Base-by-base conservation (phyloP, 2,329 filamentous ascomycete species). In the Mycogone perniciosa region DNA sequence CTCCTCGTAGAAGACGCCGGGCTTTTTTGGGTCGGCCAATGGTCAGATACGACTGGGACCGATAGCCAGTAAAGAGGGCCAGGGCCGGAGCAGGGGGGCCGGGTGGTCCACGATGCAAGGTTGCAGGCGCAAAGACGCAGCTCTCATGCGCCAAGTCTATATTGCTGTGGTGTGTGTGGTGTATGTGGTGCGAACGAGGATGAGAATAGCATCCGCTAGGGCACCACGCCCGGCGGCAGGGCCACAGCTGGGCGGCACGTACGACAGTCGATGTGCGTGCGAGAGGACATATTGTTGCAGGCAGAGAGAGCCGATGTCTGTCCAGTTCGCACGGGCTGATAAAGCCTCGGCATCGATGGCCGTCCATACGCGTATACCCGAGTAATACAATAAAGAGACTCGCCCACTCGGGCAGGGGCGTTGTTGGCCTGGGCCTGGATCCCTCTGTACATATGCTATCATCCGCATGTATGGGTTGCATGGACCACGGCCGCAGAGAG, bases 101-200 rank as follows among this genome's bases (percentile, higher is more conserved):
- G 20, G 44, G 50, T 44, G 44, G 40, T 44, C 45, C 39, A 34
- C 30, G 35, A 40, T 44, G 49, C 43, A 51, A 46, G 50, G 50
- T 44, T 47, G 50, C 31, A 47, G 33, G 34, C 50, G 44, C 44
- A 51, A 39, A 31, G 26, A 51, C 45, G 49, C 49, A 52, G 38
- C 44, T 50, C 37, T 45, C 26, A 44, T 44, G 50, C 50, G 39
- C 44, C 42, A 50, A 46, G 43, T 41, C 30, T 31, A 42, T 30
- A 33, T 44, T 40, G 40, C 38, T 51, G 38, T 31, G 27, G 48
- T 46, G 43, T 29, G 48, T 45, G 20, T 20, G 20, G 20, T 42
- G 39, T n/a, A 13, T 13, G 8, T 41, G 7, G 33, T 35, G 33
- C 13, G n/a, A 10, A 10, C 13, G 27, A 42, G 26, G 39, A 42